Evolutionary conservation across 306 rosid species (phyloP).

Genomic region (Sechiopsis laciniata): DNA sequence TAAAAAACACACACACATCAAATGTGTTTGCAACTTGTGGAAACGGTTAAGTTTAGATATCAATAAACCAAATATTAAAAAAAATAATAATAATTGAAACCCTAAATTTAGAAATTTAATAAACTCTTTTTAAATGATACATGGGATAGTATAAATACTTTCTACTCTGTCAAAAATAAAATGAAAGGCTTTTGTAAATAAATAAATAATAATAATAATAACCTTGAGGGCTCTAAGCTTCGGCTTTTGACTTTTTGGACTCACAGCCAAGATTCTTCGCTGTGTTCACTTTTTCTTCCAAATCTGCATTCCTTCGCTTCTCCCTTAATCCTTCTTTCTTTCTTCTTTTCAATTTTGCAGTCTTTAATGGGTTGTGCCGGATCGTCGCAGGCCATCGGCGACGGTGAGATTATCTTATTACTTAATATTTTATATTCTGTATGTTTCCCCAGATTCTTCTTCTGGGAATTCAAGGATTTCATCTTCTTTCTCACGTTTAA

Average conservation of each 20-base stretch:
- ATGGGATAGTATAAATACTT: too few species aligned
- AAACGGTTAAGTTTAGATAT: too few species aligned
- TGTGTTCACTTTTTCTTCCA: not conserved
- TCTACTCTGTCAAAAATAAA: too few species aligned
- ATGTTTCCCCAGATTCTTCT: slow-evolving; percentile 1
- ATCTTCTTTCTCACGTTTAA: not conserved
- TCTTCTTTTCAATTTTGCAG: slow-evolving; percentile 4
- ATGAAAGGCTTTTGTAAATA: too few species aligned
- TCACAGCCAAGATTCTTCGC: not conserved
- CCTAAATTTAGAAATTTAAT: too few species aligned
- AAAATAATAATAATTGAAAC: too few species aligned
- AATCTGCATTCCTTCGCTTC: slow-evolving; percentile 4
- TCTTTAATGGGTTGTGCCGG: slow-evolving; percentile 79
- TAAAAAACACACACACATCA: too few species aligned
- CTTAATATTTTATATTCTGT: not conserved
- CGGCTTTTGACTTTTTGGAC: slow-evolving; percentile 21
- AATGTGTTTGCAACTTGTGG: too few species aligned
- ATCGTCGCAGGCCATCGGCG: slow-evolving; percentile 72
- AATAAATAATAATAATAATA: too few species aligned
- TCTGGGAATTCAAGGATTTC: slow-evolving; percentile 3
- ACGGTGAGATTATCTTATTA: slow-evolving; percentile 48
- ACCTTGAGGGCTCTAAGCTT: not conserved
- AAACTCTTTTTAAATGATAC: too few species aligned
- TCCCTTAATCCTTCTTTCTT: not conserved
- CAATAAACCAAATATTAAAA: too few species aligned